Evolutionary conservation across 2,329 filamentous ascomycete species (phyloP).

Genomic region (Pezicula rhizophila): DNA sequence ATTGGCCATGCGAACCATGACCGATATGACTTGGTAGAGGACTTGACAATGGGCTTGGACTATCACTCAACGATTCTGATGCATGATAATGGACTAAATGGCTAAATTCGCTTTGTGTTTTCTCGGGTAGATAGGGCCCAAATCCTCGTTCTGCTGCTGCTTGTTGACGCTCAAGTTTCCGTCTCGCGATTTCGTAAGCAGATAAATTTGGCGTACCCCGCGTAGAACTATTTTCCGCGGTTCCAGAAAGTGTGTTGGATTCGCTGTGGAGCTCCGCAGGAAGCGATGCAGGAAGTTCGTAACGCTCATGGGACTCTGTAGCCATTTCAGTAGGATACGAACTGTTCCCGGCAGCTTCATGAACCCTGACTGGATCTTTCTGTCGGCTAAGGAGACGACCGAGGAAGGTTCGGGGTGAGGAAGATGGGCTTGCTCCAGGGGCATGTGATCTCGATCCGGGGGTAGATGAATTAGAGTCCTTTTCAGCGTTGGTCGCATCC

Average conservation of each 20-base stretch:
- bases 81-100: conserved; percentile 28
- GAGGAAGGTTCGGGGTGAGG: conserved; percentile 42
- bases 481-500: conserved; percentile 43
- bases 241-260: conserved; percentile 15
- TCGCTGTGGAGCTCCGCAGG: conserved; percentile 23
- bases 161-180: conserved; percentile 45
- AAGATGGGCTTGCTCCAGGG: conserved; percentile 11
- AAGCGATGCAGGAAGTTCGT: conserved; percentile 20
- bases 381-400: conserved; percentile 34
- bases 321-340: conserved; percentile 36
- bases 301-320: conserved; percentile 18
- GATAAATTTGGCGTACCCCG: conserved; percentile 33
- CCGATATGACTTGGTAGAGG: conserved; percentile 10
- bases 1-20: conserved; percentile 3
- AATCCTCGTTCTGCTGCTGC: conserved; percentile 17
- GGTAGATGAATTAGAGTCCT: background rate
- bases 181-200: conserved; percentile 44
- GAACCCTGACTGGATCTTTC: conserved; percentile 37
- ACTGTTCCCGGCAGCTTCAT: conserved; percentile 45
- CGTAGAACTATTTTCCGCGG: conserved; percentile 15
- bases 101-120: conserved; percentile 22
- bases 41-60: conserved; percentile 3
- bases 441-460: background rate
- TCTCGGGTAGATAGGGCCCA: conserved; percentile 28
- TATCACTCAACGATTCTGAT: conserved; percentile 11